phyloP scores from a whole-genome alignment of 1,284 basidiomycete species.

The Leccinum subrobustum region DNA sequence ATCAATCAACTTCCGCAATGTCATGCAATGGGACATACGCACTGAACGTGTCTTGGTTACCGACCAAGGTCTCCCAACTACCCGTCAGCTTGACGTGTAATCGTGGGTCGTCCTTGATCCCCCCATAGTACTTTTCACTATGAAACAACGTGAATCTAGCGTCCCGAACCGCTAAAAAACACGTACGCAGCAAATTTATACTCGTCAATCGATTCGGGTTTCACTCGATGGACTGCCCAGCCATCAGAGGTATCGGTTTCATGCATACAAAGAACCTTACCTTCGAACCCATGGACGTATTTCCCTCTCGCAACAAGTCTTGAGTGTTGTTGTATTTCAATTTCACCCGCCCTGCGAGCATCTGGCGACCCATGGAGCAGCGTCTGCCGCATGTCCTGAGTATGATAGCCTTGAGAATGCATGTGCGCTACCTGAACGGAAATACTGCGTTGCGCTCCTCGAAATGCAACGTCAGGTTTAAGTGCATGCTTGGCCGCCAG shows the following conservation, averaged over 20 bases:
- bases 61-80: constrained; percentile 87
- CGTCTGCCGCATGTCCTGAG: constrained; percentile 40
- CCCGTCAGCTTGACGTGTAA: constrained; percentile 86
- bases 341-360: constrained; percentile 80
- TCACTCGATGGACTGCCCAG: constrained; percentile 73
- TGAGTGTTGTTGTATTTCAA: constrained; percentile 78
- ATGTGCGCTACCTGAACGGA: constrained; percentile 56
- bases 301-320: constrained; percentile 83
- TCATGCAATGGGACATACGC: constrained; percentile 1
- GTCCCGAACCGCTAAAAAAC: neutral
- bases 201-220: constrained; percentile 73
- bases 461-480: constrained; percentile 25
- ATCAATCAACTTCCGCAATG: neutral
- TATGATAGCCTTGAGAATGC: constrained; percentile 18
- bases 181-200: constrained; percentile 87
- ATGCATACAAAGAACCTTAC: constrained; percentile 44
- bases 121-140: constrained; percentile 80
- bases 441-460: constrained; percentile 44
- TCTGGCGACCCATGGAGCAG: constrained; percentile 77
- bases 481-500: constrained; percentile 29
- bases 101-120: constrained; percentile 69
- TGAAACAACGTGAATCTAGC: constrained; percentile 11
- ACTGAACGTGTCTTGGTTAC: constrained; percentile 83
- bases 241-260: constrained; percentile 4
- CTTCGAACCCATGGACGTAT: constrained; percentile 86